Percentiles rank a stretch among this genome's conserved stretches.
phyloP scores from a whole-genome alignment of 257 asterid genomes.

The Solanum peruvianum region DNA sequence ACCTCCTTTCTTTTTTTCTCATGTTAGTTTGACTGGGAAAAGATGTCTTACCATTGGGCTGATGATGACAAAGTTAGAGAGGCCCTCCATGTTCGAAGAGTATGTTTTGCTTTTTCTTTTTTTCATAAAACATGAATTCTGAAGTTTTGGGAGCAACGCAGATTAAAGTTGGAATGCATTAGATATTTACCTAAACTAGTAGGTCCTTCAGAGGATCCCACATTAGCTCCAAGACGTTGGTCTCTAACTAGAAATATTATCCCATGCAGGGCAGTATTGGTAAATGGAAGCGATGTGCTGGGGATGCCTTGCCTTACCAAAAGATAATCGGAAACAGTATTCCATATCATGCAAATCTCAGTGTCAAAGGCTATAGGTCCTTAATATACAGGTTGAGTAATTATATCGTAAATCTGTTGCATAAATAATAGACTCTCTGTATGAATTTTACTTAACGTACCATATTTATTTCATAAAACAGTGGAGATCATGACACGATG shows the following conservation, averaged over 20 bases:
- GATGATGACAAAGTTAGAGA: constrained; percentile 1
- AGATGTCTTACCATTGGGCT: neutral
- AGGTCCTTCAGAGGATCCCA: neutral
- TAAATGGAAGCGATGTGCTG: neutral
- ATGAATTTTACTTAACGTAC: neutral
- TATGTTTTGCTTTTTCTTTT: neutral
- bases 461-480: neutral
- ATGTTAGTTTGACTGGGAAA: constrained; percentile 1
- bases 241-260: neutral
- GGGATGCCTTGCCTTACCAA: neutral
- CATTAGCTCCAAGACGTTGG: neutral
- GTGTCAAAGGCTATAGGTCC: constrained; percentile 18
- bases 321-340: neutral
- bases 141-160: neutral
- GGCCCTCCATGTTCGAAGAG: constrained; percentile 2
- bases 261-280: neutral
- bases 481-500: constrained; percentile 18
- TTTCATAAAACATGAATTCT: neutral
- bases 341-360: neutral
- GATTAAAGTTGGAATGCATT: neutral
- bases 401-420: neutral
- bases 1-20: neutral
- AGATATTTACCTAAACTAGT: neutral
- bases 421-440: neutral
- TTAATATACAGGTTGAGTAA: constrained; percentile 19